Percentiles rank a stretch among this genome's conserved stretches.
Evolutionary conservation across 1,139 yeast genomes (phyloP).

Genomic region (Suzukiozyma palmioleophila): DNA sequence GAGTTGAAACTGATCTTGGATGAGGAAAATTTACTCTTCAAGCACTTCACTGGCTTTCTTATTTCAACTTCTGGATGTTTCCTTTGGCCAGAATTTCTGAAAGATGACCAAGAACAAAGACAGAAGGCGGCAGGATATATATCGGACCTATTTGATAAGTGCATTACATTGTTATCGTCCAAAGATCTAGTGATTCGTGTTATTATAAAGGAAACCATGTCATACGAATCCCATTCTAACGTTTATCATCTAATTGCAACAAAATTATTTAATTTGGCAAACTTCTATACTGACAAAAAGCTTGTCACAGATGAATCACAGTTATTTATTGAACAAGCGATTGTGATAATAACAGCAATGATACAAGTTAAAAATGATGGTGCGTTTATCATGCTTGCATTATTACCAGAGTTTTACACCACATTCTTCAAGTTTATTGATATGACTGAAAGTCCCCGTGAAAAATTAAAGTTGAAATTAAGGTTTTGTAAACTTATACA

Average conservation of each 20-base stretch:
- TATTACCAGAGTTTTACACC: constrained; percentile 29
- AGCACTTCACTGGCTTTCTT: constrained; percentile 59
- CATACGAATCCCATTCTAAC: constrained; percentile 45
- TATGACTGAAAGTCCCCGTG: constrained; percentile 30
- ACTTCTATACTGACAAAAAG: constrained; percentile 22
- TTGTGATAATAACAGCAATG: constrained; percentile 38
- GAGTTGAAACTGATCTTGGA: constrained; percentile 18
- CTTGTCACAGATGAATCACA: constrained; percentile 27
- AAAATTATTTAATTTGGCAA: constrained; percentile 27
- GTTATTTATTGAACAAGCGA: constrained; percentile 36
- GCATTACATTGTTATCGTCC: constrained; percentile 45
- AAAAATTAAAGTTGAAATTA: constrained; percentile 48
- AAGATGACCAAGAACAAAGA: constrained; percentile 21
- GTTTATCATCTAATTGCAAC: constrained; percentile 34
- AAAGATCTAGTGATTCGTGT: constrained; percentile 48
- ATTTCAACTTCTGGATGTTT: constrained; percentile 59
- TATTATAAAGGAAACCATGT: constrained; percentile 40
- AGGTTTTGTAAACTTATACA: constrained; percentile 55
- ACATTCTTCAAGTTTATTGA: constrained; percentile 29
- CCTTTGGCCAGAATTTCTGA: constrained; percentile 26
- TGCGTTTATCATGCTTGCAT: constrained; percentile 30
- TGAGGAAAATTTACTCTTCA: constrained; percentile 42
- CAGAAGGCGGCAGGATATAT: constrained; percentile 26
- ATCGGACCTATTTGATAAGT: constrained; percentile 45
- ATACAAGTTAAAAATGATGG: constrained; percentile 33